Conservation (phyloP, 495 filamentous ascomycete genomes). For the Aspergillus affinis region DNA sequence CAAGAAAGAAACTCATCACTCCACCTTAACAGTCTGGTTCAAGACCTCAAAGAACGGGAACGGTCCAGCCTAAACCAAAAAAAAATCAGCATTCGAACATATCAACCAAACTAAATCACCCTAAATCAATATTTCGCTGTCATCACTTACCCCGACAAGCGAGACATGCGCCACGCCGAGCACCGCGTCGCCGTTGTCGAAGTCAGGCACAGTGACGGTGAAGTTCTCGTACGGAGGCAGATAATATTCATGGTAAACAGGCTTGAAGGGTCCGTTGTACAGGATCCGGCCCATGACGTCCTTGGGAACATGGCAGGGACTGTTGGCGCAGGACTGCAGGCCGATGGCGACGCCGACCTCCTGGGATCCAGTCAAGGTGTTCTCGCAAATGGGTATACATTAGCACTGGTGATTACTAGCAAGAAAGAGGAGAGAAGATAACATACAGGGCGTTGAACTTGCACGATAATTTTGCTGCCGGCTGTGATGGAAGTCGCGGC, state of each 20-base stretch:
- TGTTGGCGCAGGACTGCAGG: slow-evolving; percentile 25
- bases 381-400: slow-evolving; percentile 13
- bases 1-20: not conserved
- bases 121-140: not conserved
- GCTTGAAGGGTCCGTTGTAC: slow-evolving; percentile 34
- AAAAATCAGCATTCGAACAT: not conserved
- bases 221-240: slow-evolving; percentile 39
- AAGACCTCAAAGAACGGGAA: slow-evolving; percentile 21
- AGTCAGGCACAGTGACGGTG: slow-evolving; percentile 30
- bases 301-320: slow-evolving; percentile 19
- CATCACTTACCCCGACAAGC: slow-evolving; percentile 38
- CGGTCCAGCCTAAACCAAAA: slow-evolving; percentile 19
- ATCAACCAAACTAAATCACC: not conserved
- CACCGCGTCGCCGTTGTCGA: slow-evolving; percentile 23
- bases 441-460: slow-evolving; percentile 37
- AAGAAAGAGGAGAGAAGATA: not conserved
- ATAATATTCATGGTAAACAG: slow-evolving; percentile 29
- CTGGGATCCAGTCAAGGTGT: slow-evolving; percentile 28
- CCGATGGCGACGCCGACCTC: slow-evolving; percentile 39
- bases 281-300: slow-evolving; percentile 30
- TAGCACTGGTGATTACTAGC: not conserved
- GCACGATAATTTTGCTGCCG: slow-evolving; percentile 25
- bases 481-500: slow-evolving; percentile 18
- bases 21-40: slow-evolving; percentile 16
- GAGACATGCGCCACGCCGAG: slow-evolving; percentile 36